Conservation (phyloP, 169 alveolate species). For the Amoebophrya sp. region DNA sequence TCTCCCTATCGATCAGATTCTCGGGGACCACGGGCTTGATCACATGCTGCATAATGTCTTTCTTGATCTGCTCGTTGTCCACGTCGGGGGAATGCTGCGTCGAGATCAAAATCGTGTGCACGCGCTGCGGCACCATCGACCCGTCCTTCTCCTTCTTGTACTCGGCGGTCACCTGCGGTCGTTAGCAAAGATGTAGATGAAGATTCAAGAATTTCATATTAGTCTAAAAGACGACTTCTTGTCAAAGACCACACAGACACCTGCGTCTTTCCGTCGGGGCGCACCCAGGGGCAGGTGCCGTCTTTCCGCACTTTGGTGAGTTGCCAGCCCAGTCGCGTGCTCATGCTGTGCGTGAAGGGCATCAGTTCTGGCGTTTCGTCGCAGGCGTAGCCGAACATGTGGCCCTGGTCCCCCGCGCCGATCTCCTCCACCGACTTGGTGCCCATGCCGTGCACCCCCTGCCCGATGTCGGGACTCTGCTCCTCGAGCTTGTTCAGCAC, state of each 20-base stretch:
- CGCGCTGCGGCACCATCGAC: constrained; percentile 69
- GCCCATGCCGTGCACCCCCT: constrained; percentile 78
- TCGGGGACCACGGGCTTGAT: constrained; percentile 83
- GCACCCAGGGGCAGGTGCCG: constrained; percentile 72
- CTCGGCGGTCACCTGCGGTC: constrained; percentile 63
- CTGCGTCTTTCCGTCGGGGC: constrained; percentile 99
- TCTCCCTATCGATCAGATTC: constrained; percentile 77
- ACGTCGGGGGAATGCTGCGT: constrained; percentile 66
- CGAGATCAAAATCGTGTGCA: constrained; percentile 82
- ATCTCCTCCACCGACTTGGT: constrained; percentile 72
- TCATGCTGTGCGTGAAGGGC: constrained; percentile 94
- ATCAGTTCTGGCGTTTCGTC: constrained; percentile 91
- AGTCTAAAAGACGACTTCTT: too few species aligned
- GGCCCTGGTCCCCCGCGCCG: constrained; percentile 98
- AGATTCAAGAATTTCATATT: too few species aligned
- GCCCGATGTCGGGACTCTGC: constrained; percentile 90
- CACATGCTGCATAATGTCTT: constrained; percentile 75
- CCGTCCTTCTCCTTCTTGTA: constrained; percentile 54
- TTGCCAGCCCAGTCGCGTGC: constrained; percentile 79
- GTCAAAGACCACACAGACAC: constrained; percentile 73
- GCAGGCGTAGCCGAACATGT: constrained; percentile 99
- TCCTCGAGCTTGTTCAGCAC: constrained; percentile 80
- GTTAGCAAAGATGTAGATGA: too few species aligned
- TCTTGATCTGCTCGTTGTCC: constrained; percentile 25
- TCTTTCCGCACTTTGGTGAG: constrained; percentile 81